Conservation (phyloP, 2,329 filamentous ascomycete species). For the Phialophora macrospora region DNA sequence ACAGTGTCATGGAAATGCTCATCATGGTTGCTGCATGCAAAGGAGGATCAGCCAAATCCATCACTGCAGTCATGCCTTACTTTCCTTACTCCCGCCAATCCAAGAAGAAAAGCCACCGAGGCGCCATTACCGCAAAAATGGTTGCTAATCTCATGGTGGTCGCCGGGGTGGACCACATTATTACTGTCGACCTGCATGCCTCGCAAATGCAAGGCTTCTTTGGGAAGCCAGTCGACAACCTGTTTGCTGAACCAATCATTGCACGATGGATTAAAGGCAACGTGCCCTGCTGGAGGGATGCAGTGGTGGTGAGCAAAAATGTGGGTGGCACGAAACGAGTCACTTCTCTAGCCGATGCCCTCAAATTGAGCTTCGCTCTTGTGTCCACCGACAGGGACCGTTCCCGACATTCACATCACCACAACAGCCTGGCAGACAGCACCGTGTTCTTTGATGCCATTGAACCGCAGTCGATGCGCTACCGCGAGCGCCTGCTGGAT, state of each 20-base stretch:
- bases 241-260: conserved; percentile 93
- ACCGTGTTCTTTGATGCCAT: conserved; percentile 73
- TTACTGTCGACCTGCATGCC: conserved; percentile 93
- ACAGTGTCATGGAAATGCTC: conserved; percentile 97
- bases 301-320: conserved; percentile 97
- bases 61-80: conserved; percentile 41
- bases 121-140: conserved; percentile 96
- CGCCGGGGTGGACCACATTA: conserved; percentile 94
- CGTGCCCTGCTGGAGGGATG: conserved; percentile 79
- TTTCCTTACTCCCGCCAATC: conserved; percentile 99
- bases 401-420: conserved; percentile 43
- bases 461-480: conserved; percentile 49
- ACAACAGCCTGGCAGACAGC: conserved; percentile 73
- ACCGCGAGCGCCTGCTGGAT: conserved; percentile 29
- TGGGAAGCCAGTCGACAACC: conserved; percentile 94
- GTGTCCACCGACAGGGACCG: conserved; percentile 79
- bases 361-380: conserved; percentile 97
- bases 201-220: conserved; percentile 99
- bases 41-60: conserved; percentile 78
- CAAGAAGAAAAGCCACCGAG: conserved; percentile 97
- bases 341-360: conserved; percentile 89
- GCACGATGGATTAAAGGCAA: conserved; percentile 94
- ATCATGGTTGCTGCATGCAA: conserved; percentile 99
- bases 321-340: conserved; percentile 96
- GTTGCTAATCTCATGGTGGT: conserved; percentile 91